phyloP scores from a whole-genome alignment of 2,329 filamentous ascomycete genomes.

The Scorias spongiosa region DNA sequence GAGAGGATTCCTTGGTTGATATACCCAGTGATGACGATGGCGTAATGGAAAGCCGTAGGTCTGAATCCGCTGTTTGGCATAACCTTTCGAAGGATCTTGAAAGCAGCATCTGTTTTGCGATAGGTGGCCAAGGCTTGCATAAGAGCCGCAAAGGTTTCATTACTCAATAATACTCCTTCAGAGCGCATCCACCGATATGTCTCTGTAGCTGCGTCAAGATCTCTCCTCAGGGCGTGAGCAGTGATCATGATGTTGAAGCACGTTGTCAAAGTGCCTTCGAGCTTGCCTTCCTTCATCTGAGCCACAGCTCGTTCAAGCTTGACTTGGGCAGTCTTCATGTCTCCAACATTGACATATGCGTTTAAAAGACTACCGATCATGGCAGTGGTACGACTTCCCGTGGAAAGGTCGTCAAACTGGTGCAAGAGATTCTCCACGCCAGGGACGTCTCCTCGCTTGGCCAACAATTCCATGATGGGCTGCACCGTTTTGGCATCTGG shows the following conservation, averaged over 20 bases:
- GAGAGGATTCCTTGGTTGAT: constrained; percentile 16
- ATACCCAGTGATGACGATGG: constrained; percentile 37
- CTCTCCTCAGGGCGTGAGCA: constrained; percentile 50
- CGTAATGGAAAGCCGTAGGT: constrained; percentile 36
- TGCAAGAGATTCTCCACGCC: constrained; percentile 50
- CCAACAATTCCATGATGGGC: constrained; percentile 58
- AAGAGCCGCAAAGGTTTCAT: constrained; percentile 44
- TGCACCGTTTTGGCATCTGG: constrained; percentile 54
- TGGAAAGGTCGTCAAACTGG: constrained; percentile 39
- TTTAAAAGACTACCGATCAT: constrained; percentile 53
- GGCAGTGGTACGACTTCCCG: constrained; percentile 36
- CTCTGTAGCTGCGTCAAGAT: constrained; percentile 38
- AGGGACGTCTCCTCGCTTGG: constrained; percentile 56
- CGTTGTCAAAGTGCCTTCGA: constrained; percentile 39
- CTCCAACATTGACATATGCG: constrained; percentile 38
- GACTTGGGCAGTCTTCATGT: constrained; percentile 26
- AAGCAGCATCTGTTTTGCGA: constrained; percentile 40
- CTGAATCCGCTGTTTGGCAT: constrained; percentile 33
- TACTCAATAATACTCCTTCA: constrained; percentile 35
- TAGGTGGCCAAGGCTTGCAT: constrained; percentile 42
- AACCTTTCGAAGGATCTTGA: constrained; percentile 34
- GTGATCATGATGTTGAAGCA: constrained; percentile 70
- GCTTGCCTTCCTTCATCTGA: constrained; percentile 22
- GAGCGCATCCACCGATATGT: constrained; percentile 41
- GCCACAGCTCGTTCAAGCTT: constrained; percentile 42